These are phyloP conservation scores for Angomonas ambiguus DNA, from an alignment of 208 protist genomes.

Conservation along the genomic window DNA sequence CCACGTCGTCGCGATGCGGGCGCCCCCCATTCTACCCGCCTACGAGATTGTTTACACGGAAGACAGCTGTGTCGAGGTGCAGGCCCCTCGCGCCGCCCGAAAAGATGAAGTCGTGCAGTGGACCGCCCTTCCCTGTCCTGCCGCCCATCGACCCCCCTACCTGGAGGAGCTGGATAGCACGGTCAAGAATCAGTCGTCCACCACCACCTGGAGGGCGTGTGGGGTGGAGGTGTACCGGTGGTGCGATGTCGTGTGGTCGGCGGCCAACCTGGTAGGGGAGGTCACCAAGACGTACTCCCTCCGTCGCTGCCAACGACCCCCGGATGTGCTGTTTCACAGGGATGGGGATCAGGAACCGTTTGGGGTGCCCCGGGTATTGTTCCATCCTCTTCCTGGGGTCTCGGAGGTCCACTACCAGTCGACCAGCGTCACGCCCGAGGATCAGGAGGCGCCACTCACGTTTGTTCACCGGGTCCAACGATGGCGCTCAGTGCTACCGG, in stretches of 20 bases:
- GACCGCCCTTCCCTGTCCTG: constrained; percentile 39
- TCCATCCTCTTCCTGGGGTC: constrained; percentile 28
- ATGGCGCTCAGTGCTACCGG: constrained; percentile 37
- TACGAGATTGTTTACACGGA: constrained; percentile 72
- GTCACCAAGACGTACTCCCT: constrained; percentile 73
- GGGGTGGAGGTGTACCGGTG: constrained; percentile 52
- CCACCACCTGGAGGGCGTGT: constrained; percentile 29
- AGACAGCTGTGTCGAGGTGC: constrained; percentile 55
- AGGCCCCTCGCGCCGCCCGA: constrained; percentile 41
- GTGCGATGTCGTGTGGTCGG: constrained; percentile 73
- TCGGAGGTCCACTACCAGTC: neutral
- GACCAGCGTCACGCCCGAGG: neutral
- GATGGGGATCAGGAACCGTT: constrained; percentile 20
- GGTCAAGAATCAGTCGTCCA: constrained; percentile 16
- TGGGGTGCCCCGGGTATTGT: constrained; percentile 17
- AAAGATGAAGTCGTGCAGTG: constrained; percentile 74
- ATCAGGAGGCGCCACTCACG: neutral
- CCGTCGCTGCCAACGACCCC: constrained; percentile 71
- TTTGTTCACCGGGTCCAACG: neutral
- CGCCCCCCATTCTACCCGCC: constrained; percentile 44
- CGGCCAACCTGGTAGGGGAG: constrained; percentile 47
- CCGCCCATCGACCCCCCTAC: constrained; percentile 24
- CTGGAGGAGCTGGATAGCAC: constrained; percentile 28
- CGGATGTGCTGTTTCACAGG: constrained; percentile 56
- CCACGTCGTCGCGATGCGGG: constrained; percentile 45